phyloP scores from a whole-genome alignment of 202 grass and related monocot species.

The Digitaria exilis region DNA sequence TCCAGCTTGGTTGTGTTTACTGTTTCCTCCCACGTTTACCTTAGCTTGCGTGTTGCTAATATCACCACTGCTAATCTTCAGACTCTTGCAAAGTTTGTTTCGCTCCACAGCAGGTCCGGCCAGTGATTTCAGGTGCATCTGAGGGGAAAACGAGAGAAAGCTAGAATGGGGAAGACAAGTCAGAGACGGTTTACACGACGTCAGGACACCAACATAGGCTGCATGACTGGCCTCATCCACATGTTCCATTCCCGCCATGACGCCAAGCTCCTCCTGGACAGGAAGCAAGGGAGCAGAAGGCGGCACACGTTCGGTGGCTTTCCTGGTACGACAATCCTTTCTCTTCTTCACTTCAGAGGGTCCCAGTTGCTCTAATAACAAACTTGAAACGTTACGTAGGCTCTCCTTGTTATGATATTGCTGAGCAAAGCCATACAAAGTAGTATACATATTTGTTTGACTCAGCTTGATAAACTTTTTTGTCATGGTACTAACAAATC shows the following conservation, averaged over 20 bases:
- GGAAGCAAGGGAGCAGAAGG: slow-evolving; percentile 56
- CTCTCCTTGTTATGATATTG: neutral
- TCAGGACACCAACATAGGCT: slow-evolving; percentile 52
- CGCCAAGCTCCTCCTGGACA: slow-evolving; percentile 67
- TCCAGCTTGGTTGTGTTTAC: no score
- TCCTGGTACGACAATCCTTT: slow-evolving; percentile 1
- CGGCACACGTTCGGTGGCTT: slow-evolving; percentile 38
- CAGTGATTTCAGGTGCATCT: no score
- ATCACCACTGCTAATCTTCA: no score
- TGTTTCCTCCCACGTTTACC: no score
- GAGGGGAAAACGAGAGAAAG: no score
- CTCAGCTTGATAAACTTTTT: neutral
- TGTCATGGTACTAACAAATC: neutral
- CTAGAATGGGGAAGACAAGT: slow-evolving; percentile 66
- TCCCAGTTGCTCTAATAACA: neutral
- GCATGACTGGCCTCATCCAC: slow-evolving; percentile 77
- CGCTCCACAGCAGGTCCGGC: no score
- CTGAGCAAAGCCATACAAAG: neutral
- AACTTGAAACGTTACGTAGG: neutral
- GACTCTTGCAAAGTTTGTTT: no score
- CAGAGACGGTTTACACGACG: slow-evolving; percentile 26
- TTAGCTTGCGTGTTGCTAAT: no score
- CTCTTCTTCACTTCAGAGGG: neutral
- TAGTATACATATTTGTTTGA: neutral
- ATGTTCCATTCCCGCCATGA: slow-evolving; percentile 69